Evolutionary conservation across 306 rosid species (phyloP).

Genomic region (Sesbania bispinosa): DNA sequence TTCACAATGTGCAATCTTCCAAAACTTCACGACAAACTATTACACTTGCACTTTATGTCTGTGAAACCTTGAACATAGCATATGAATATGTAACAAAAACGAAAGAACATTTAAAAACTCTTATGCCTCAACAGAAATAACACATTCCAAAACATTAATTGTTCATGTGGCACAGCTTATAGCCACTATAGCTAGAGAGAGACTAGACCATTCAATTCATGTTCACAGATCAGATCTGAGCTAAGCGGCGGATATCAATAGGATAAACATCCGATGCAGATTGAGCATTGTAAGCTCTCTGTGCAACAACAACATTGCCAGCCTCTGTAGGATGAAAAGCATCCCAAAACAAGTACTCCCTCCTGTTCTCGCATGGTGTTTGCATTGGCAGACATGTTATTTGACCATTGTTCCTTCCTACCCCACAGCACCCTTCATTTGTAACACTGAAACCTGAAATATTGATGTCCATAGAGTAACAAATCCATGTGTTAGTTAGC

Average conservation of each 20-base stretch:
- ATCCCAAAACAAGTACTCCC: slow-evolving; percentile 84
- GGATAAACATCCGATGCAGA: slow-evolving; percentile 79
- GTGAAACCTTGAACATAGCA: slow-evolving; percentile 12
- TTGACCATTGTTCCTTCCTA: slow-evolving; percentile 91
- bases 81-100: neutral
- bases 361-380: slow-evolving; percentile 66
- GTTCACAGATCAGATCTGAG: slow-evolving; percentile 45
- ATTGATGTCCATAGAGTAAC: neutral
- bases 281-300: slow-evolving; percentile 75
- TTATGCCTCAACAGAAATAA: slow-evolving; percentile 1
- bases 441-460: slow-evolving; percentile 57
- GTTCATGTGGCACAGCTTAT: neutral
- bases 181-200: no score
- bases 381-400: slow-evolving; percentile 86
- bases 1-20: neutral
- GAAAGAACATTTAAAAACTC: neutral
- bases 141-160: slow-evolving; percentile 24
- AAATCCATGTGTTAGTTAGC: neutral
- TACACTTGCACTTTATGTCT: slow-evolving; percentile 19
- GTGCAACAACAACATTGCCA: slow-evolving; percentile 49
- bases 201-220: neutral
- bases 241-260: slow-evolving; percentile 55
- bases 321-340: slow-evolving; percentile 90
- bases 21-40: slow-evolving; percentile 19
- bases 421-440: slow-evolving; percentile 85